These are phyloP conservation scores for Elsinoe australis DNA, from an alignment of 2,329 filamentous ascomycete genomes.

Conservation along the genomic window DNA sequence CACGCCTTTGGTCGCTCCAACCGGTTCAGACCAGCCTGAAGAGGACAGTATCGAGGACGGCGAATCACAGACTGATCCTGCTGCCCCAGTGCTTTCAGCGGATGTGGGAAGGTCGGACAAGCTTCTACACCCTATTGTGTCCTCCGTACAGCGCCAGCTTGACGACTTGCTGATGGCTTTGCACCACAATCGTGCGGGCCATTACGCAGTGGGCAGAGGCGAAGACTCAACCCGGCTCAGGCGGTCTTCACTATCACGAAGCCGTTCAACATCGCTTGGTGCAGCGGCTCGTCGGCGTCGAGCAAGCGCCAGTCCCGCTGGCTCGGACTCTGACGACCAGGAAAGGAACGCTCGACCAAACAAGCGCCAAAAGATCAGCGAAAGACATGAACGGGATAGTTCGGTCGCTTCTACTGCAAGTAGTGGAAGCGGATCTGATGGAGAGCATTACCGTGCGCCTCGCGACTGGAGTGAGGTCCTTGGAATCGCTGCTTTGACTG, in stretches of 20 bases:
- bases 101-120: conserved; percentile 62
- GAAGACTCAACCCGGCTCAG: neutral
- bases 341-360: neutral
- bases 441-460: conserved; percentile 30
- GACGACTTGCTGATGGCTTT: conserved; percentile 64
- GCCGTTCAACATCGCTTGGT: conserved; percentile 19
- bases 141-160: conserved; percentile 62
- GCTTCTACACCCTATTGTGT: conserved; percentile 59
- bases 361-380: neutral
- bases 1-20: conserved; percentile 3
- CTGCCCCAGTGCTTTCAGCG: conserved; percentile 51
- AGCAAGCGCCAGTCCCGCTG: neutral
- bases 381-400: neutral
- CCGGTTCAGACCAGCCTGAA: neutral
- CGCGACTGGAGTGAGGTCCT: conserved; percentile 83
- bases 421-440: neutral
- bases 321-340: neutral
- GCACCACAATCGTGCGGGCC: conserved; percentile 45
- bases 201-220: conserved; percentile 18
- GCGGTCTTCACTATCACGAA: conserved; percentile 7
- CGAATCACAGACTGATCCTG: conserved; percentile 20
- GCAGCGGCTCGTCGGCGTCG: conserved; percentile 8
- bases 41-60: conserved; percentile 9
- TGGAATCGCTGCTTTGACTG: conserved; percentile 65
- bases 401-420: neutral